Base-by-base conservation (phyloP, 2,329 filamentous ascomycete species). In the Diplodia seriata region DNA sequence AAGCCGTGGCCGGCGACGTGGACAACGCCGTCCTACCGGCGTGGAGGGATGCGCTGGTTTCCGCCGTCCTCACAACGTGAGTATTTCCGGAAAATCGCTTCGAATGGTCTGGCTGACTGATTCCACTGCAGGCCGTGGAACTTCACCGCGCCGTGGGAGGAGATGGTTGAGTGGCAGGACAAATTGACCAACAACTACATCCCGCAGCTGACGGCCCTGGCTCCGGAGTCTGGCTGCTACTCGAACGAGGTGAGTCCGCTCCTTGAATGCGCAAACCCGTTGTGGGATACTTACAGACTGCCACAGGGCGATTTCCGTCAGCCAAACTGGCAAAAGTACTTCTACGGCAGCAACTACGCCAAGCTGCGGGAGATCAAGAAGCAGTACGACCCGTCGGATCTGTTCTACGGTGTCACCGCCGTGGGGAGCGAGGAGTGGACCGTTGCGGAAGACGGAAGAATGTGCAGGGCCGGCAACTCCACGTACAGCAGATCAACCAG, bases 391-490 rank as follows among this genome's bases (percentile, higher is more conserved):
- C 73, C 73, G 1, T 36, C 67, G 7, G 68, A 59, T 23, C 7
- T 74, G 7, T 73, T 76, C 33, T 76, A 73, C 40, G 71, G 69
- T 2, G 47, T 56, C 18, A 72, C 67, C 15, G 71, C 69, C 12
- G 72, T 75, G 4, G 74, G 74, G 15, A 75, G 73, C 54, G 73
- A 76, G 70, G 26, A 70, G 71, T 61, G 73, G 73, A 31, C 71
- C 68, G 43, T 72, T 70, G 6, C 67, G 63, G 50, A 70, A 69
- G 36, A 69, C 70, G 61, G 68, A 62, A 56, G 72, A 6, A 70
- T 73, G 1, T 70, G 72, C 14, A 67, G 67, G 1, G 38, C 23
- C 12, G 31, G 55, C 23, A 29, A 36, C n/a, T 20, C 33, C 8
- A 12, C 55, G 15, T 31, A 29, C 15, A 43, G 7, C 14, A 8